These are phyloP conservation scores for Canavalia gladiata DNA, from an alignment of 306 rosid genomes.

Conservation along the genomic window DNA sequence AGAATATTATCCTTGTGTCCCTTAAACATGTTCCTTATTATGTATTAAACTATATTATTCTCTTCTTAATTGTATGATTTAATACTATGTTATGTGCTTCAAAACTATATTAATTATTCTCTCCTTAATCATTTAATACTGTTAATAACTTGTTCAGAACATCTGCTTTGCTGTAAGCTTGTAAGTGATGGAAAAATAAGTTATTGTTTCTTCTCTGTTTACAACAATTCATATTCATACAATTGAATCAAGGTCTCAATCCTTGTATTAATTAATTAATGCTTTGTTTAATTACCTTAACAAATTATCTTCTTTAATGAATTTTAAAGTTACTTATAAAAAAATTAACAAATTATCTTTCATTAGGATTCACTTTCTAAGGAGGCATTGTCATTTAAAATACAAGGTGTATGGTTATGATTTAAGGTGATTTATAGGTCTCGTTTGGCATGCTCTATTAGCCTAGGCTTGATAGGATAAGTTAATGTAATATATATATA, in stretches of 20 bases:
- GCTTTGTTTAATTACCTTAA: neutral
- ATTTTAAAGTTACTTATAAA: no score
- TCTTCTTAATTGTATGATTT: constrained; percentile 29
- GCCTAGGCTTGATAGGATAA: neutral
- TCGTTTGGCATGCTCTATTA: neutral
- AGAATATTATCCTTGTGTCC: constrained; percentile 48
- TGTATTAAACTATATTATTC: constrained; percentile 28
- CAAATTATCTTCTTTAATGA: no score
- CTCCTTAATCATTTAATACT: constrained; percentile 21
- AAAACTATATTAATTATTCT: constrained; percentile 17
- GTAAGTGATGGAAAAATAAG: constrained; percentile 17
- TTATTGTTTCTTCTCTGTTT: neutral
- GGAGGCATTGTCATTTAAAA: neutral
- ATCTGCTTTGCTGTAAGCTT: constrained; percentile 43
- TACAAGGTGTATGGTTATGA: neutral
- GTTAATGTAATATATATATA: neutral
- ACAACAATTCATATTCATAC: neutral
- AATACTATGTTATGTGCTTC: neutral
- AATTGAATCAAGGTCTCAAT: neutral
- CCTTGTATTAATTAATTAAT: neutral
- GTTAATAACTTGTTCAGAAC: constrained; percentile 34
- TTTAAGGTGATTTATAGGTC: neutral
- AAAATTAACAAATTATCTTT: neutral
- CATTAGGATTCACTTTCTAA: neutral
- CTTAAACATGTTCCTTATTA: constrained; percentile 43